Evolutionary conservation across 108 stramenopile genomes (phyloP).

Genomic region (Conticribra guillardii): DNA sequence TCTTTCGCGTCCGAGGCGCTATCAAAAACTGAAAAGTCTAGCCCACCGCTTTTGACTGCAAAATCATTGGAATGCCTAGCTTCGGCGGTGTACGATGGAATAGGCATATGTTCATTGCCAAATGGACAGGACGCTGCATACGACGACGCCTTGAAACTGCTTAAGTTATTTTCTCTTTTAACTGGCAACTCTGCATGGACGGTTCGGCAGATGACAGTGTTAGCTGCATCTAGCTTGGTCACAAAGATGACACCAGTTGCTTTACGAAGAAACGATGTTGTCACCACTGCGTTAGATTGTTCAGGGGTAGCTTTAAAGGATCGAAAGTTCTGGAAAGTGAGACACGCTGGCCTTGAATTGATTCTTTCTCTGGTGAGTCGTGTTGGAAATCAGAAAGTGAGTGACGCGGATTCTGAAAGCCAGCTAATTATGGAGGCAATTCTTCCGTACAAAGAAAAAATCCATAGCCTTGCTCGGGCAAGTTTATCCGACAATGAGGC

Average conservation of each 20-base stretch:
- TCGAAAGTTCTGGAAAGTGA: constrained; percentile 87
- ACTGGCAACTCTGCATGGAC: constrained; percentile 34
- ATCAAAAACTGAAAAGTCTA: constrained; percentile 23
- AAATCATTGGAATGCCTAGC: constrained; percentile 69
- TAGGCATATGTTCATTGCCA: constrained; percentile 34
- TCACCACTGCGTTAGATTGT: constrained; percentile 47
- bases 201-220: constrained; percentile 59
- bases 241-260: constrained; percentile 33
- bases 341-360: constrained; percentile 49
- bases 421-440: constrained; percentile 73
- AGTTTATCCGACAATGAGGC: constrained; percentile 71
- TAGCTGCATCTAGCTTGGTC: constrained; percentile 58
- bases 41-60: constrained; percentile 75
- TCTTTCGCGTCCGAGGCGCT: constrained; percentile 27
- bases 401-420: constrained; percentile 27
- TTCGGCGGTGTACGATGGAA: constrained; percentile 57
- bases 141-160: no score
- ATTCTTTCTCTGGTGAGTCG: constrained; percentile 39
- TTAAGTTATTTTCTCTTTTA: no score
- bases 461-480: constrained; percentile 51
- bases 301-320: constrained; percentile 62
- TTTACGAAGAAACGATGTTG: constrained; percentile 49
- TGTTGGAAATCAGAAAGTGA: constrained; percentile 26
- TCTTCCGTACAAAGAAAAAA: constrained; percentile 78
- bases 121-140: no score